A percentile compares a stretch with the other conserved stretches of the same genome.
phyloP scores from a whole-genome alignment of 306 rosid genomes.

The Neltuma alba region DNA sequence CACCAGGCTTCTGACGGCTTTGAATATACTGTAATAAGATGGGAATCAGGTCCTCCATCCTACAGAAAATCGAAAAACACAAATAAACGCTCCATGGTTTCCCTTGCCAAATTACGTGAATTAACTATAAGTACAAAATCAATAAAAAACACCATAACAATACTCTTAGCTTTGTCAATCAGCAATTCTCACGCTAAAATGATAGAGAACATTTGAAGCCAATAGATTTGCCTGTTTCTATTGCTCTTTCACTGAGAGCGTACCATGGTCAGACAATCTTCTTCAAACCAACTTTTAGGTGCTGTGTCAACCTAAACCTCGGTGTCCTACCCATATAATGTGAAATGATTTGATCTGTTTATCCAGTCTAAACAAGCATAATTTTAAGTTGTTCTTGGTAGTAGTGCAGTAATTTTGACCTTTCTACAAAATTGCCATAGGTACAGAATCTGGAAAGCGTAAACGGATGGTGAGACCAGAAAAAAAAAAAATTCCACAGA shows the following conservation, averaged over 20 bases:
- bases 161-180: not conserved
- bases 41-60: slow-evolving; percentile 86
- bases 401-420: not conserved
- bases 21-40: slow-evolving; percentile 58
- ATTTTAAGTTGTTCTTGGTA: slow-evolving; percentile 1
- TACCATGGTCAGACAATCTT: slow-evolving; percentile 16
- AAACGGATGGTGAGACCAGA: not conserved
- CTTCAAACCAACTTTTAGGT: slow-evolving; percentile 2
- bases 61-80: slow-evolving; percentile 41
- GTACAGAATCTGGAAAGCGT: not conserved
- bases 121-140: slow-evolving; percentile 1
- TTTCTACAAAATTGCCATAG: not conserved
- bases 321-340: slow-evolving; percentile 3
- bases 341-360: not conserved
- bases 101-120: slow-evolving; percentile 9
- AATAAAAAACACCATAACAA: slow-evolving; percentile 16
- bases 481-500: slow-evolving; percentile 20
- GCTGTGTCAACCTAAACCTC: slow-evolving; percentile 23
- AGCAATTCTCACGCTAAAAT: not conserved
- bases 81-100: slow-evolving; percentile 12
- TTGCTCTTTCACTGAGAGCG: not conserved
- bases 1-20: slow-evolving; percentile 82
- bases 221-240: slow-evolving; percentile 7
- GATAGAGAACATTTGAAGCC: slow-evolving; percentile 11
- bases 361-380: slow-evolving; percentile 4